These are phyloP conservation scores for Phanerodontia chrysosporium DNA, from an alignment of 768 basidiomycete species.

Conservation along the genomic window DNA sequence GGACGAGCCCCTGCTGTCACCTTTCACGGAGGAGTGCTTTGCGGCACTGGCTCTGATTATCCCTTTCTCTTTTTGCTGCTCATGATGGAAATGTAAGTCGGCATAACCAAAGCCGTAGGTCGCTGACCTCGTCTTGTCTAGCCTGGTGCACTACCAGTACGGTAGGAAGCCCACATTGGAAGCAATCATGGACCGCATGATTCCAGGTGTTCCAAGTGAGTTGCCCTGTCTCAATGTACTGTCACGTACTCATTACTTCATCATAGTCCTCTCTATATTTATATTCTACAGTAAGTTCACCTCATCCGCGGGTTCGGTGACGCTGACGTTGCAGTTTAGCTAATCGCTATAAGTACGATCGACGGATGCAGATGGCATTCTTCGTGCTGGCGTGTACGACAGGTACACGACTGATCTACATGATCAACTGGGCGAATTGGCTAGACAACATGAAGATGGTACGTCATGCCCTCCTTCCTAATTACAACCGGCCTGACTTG, in stretches of 20 bases:
- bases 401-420: slow-evolving; percentile 67
- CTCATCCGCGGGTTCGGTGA: slow-evolving; percentile 1
- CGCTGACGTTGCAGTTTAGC: slow-evolving; percentile 39
- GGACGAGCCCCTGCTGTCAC: slow-evolving; percentile 18
- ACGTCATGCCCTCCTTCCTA: slow-evolving; percentile 4
- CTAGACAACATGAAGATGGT: slow-evolving; percentile 74
- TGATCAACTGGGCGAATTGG: slow-evolving; percentile 69
- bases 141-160: slow-evolving; percentile 78
- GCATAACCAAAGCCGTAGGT: not conserved
- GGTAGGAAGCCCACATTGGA: slow-evolving; percentile 49
- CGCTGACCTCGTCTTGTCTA: slow-evolving; percentile 25
- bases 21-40: slow-evolving; percentile 67
- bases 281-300: slow-evolving; percentile 67
- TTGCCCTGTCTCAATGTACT: not conserved
- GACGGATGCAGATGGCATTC: slow-evolving; percentile 50
- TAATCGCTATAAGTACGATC: slow-evolving; percentile 55
- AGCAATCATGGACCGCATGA: slow-evolving; percentile 52
- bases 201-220: slow-evolving; percentile 72
- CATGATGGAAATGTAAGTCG: slow-evolving; percentile 80
- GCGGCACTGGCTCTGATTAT: slow-evolving; percentile 60
- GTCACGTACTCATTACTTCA: not conserved
- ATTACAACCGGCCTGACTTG: not conserved
- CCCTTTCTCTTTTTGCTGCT: slow-evolving; percentile 72
- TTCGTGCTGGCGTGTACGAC: slow-evolving; percentile 53
- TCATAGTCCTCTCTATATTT: slow-evolving; percentile 64